Evolutionary conservation across 345 rosid genomes (phyloP).

Genomic region (Brassica cretica): DNA sequence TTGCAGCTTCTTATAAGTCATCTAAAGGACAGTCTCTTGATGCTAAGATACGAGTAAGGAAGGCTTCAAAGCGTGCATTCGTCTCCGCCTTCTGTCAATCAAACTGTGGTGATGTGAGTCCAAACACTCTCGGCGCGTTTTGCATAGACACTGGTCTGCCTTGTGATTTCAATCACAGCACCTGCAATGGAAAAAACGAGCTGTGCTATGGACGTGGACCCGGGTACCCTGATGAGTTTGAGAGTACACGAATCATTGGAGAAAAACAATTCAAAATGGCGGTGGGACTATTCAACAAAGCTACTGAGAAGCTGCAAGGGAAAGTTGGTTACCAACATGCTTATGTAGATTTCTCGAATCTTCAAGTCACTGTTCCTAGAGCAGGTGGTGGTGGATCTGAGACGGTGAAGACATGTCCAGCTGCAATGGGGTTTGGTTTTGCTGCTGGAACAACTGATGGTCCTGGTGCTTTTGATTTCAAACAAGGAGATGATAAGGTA

Average conservation of each 20-base stretch:
- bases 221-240: constrained; percentile 93
- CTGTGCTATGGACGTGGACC: constrained; percentile 89
- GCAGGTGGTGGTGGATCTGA: constrained; percentile 64
- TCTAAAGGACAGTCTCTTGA: constrained; percentile 54
- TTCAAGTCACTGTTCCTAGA: constrained; percentile 57
- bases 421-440: constrained; percentile 92
- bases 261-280: constrained; percentile 85
- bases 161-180: constrained; percentile 95
- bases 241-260: constrained; percentile 82
- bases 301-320: constrained; percentile 71
- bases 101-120: constrained; percentile 95
- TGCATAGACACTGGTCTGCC: constrained; percentile 78
- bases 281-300: constrained; percentile 64
- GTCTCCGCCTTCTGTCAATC: constrained; percentile 92
- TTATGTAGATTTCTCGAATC: constrained; percentile 75
- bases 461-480: constrained; percentile 94
- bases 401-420: constrained; percentile 78
- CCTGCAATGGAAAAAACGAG: constrained; percentile 90
- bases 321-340: constrained; percentile 70
- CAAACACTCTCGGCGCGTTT: constrained; percentile 84
- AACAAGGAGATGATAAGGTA: constrained; percentile 87
- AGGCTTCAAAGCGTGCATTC: constrained; percentile 69
- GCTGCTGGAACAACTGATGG: constrained; percentile 99
- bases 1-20: constrained; percentile 57
- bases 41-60: constrained; percentile 60